Percentiles rank a stretch among this genome's conserved stretches.
Conservation (phyloP, 176 grass and related monocot species). For the Triticum dicoccoides region DNA sequence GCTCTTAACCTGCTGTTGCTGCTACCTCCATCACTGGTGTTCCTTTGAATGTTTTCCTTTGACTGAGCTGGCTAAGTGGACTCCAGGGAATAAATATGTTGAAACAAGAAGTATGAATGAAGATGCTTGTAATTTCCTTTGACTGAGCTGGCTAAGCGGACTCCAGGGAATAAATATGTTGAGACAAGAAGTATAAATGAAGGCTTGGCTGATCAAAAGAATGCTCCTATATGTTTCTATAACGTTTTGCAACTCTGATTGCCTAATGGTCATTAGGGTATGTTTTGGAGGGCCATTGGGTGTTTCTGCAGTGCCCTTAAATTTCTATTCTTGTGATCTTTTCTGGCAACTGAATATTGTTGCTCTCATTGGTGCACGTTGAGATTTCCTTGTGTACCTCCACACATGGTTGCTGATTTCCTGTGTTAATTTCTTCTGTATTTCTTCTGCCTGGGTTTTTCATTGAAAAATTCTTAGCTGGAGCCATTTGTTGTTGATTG, state of each 20-base stretch:
- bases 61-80: neutral
- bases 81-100: neutral
- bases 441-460: too few relatives aligned
- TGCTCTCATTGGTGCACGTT: too few relatives aligned
- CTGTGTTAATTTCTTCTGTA: neutral
- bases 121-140: neutral
- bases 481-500: too few relatives aligned
- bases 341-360: neutral
- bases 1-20: neutral
- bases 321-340: too few relatives aligned
- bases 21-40: too few relatives aligned
- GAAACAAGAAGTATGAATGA: slow-evolving; percentile 4
- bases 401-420: too few relatives aligned
- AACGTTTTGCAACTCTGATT: neutral
- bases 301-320: too few relatives aligned
- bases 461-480: too few relatives aligned
- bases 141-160: neutral
- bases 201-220: neutral
- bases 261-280: neutral
- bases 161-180: neutral
- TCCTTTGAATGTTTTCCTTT: neutral
- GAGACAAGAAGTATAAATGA: slow-evolving; percentile 2
- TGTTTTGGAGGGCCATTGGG: too few relatives aligned
- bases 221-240: neutral
- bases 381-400: too few relatives aligned